phyloP scores from a whole-genome alignment of 73 alveolate genomes.

The Breviolum minutum region DNA sequence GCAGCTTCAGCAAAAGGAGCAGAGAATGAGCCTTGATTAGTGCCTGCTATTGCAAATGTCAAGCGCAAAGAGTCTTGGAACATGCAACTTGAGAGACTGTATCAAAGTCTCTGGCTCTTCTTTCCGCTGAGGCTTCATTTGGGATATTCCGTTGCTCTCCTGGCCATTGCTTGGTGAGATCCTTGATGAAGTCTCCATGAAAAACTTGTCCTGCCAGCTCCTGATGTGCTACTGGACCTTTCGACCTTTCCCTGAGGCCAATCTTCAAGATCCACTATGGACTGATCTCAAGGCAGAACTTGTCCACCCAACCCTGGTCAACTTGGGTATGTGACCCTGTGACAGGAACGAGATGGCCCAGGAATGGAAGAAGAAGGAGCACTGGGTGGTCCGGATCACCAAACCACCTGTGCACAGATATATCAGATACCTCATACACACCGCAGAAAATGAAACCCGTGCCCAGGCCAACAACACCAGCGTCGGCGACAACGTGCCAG shows the following conservation, averaged over 20 bases:
- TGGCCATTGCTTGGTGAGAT: constrained; percentile 23
- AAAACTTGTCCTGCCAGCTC: too few species aligned
- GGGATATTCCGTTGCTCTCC: constrained; percentile 27
- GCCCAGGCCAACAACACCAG: constrained; percentile 59
- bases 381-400: constrained; percentile 19
- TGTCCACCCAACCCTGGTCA: not conserved
- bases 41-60: too few species aligned
- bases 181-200: not conserved
- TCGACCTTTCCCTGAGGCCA: constrained; percentile 12
- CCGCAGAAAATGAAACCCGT: too few species aligned
- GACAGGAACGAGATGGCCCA: constrained; percentile 65
- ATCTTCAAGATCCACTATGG: constrained; percentile 54
- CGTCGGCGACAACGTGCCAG: constrained; percentile 35
- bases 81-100: too few species aligned
- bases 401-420: too few species aligned
- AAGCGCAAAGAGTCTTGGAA: too few species aligned
- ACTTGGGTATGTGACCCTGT: not conserved
- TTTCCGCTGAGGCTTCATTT: constrained; percentile 11
- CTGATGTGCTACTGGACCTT: not conserved
- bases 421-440: too few species aligned
- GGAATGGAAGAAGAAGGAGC: constrained; percentile 37
- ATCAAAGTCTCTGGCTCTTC: not conserved
- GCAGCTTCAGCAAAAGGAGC: too few species aligned
- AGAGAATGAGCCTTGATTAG: too few species aligned
- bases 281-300: constrained; percentile 39